A percentile compares a stretch with the other conserved stretches of the same genome.
phyloP scores from a whole-genome alignment of 2,329 filamentous ascomycete species.

The Lojkania enalia region DNA sequence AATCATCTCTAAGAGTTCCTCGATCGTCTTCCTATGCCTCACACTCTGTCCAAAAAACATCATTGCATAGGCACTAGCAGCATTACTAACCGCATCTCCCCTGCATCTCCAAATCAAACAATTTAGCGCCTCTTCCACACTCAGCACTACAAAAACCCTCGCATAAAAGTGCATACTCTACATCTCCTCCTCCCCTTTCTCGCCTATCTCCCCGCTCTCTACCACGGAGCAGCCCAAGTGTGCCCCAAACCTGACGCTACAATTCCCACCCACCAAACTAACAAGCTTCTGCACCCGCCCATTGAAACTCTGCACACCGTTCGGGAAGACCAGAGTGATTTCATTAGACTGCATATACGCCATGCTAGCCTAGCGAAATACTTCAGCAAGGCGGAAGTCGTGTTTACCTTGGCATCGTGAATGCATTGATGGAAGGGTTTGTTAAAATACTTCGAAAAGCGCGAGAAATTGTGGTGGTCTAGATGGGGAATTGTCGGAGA shows the following conservation, averaged over 20 bases:
- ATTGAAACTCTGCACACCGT: constrained; percentile 32
- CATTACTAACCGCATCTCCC: constrained; percentile 36
- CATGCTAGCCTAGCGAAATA: constrained; percentile 35
- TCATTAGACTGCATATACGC: constrained; percentile 42
- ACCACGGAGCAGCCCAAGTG: constrained; percentile 31
- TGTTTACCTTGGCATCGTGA: constrained; percentile 33
- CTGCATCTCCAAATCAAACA: constrained; percentile 37
- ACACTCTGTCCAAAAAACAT: constrained; percentile 29
- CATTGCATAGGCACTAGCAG: constrained; percentile 30
- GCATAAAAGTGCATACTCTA: constrained; percentile 36
- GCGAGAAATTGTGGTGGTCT: constrained; percentile 37
- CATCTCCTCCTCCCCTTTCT: constrained; percentile 16
- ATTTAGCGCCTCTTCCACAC: constrained; percentile 31
- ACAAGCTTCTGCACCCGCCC: constrained; percentile 35
- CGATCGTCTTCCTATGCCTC: constrained; percentile 30
- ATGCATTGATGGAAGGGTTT: constrained; percentile 38
- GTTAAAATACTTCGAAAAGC: constrained; percentile 31
- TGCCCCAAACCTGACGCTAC: constrained; percentile 31
- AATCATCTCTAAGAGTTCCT: constrained; percentile 30
- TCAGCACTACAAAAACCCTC: constrained; percentile 31
- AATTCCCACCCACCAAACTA: constrained; percentile 33
- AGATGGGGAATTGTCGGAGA: constrained; percentile 32
- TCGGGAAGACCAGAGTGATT: constrained; percentile 36
- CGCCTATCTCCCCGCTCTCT: constrained; percentile 11
- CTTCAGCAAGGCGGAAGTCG: constrained; percentile 28